These are phyloP conservation scores for Chytridium lagenaria DNA, from an alignment of 371 early-diverging fungal genomes.

Conservation along the genomic window DNA sequence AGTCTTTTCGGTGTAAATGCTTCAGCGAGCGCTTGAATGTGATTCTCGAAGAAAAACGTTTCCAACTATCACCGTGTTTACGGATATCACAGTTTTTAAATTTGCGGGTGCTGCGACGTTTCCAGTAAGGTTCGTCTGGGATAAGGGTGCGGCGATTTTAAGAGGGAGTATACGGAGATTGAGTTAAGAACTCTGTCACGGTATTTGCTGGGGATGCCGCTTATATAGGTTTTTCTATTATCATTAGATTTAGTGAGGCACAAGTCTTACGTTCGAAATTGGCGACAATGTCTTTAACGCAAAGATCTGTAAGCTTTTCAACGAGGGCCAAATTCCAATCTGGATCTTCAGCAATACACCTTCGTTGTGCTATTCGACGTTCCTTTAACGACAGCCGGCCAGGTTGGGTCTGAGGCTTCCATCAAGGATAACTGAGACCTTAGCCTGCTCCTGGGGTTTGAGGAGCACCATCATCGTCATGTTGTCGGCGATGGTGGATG, in stretches of 20 bases:
- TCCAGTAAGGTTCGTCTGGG: constrained; percentile 57
- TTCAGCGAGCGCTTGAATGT: constrained; percentile 47
- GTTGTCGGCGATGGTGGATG: constrained; percentile 10
- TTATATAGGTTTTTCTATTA: constrained; percentile 42
- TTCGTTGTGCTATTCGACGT: constrained; percentile 39
- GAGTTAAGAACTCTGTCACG: constrained; percentile 44
- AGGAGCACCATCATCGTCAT: background rate
- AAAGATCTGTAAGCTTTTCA: constrained; percentile 48
- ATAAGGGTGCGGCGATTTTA: constrained; percentile 53
- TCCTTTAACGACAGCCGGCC: constrained; percentile 32
- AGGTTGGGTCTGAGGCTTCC: constrained; percentile 13
- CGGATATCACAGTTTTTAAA: constrained; percentile 44
- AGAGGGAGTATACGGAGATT: constrained; percentile 51
- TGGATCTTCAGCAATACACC: constrained; percentile 56
- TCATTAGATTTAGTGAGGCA: background rate
- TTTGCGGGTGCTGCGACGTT: constrained; percentile 40
- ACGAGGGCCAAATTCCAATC: constrained; percentile 59
- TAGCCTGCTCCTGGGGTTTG: constrained; percentile 7
- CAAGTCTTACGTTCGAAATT: constrained; percentile 50
- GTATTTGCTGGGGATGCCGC: constrained; percentile 48
- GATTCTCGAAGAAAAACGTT: constrained; percentile 54
- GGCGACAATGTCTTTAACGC: constrained; percentile 48
- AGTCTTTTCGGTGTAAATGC: constrained; percentile 40
- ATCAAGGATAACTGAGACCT: constrained; percentile 11
- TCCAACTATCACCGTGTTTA: constrained; percentile 53